A percentile compares a stretch with the other conserved stretches of the same genome.
Evolutionary conservation across 352 stramenopile genomes (phyloP).

Genomic region (Phytophthora pinifolia): DNA sequence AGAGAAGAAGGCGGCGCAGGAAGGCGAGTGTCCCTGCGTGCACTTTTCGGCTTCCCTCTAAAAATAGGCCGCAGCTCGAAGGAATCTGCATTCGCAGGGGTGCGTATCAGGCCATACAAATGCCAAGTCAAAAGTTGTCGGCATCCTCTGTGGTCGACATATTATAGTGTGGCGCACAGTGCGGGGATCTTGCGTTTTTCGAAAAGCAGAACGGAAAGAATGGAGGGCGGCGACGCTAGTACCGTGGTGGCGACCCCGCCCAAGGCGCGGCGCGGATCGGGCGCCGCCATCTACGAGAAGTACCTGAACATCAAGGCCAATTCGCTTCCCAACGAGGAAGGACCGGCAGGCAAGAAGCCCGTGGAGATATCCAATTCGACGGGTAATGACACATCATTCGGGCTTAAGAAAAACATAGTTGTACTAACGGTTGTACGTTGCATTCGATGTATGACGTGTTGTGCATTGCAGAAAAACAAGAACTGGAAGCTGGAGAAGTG

Average conservation of each 20-base stretch:
- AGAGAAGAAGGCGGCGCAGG: slow-evolving; percentile 5
- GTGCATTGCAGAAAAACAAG: slow-evolving; percentile 38
- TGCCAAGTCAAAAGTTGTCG: slow-evolving; percentile 4
- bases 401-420: background rate
- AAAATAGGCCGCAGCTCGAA: slow-evolving; percentile 30
- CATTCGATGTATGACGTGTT: too few relatives aligned
- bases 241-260: slow-evolving; percentile 10
- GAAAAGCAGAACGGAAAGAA: slow-evolving; percentile 17
- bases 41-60: slow-evolving; percentile 17
- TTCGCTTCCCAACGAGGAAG: slow-evolving; percentile 9
- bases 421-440: slow-evolving; percentile 1
- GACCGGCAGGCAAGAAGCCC: slow-evolving; percentile 2
- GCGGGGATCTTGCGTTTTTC: too few relatives aligned
- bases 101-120: slow-evolving; percentile 27
- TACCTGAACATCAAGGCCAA: slow-evolving; percentile 59
- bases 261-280: slow-evolving; percentile 26
- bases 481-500: slow-evolving; percentile 62
- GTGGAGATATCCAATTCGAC: slow-evolving; percentile 60
- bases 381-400: slow-evolving; percentile 26
- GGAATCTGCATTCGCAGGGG: slow-evolving; percentile 23
- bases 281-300: slow-evolving; percentile 39
- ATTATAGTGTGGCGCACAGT: slow-evolving; percentile 16
- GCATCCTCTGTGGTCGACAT: background rate
- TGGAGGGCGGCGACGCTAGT: slow-evolving; percentile 29
- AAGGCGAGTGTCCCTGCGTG: slow-evolving; percentile 16